Conservation (phyloP, 176 grass and related monocot genomes). For the Eleusine indica region DNA sequence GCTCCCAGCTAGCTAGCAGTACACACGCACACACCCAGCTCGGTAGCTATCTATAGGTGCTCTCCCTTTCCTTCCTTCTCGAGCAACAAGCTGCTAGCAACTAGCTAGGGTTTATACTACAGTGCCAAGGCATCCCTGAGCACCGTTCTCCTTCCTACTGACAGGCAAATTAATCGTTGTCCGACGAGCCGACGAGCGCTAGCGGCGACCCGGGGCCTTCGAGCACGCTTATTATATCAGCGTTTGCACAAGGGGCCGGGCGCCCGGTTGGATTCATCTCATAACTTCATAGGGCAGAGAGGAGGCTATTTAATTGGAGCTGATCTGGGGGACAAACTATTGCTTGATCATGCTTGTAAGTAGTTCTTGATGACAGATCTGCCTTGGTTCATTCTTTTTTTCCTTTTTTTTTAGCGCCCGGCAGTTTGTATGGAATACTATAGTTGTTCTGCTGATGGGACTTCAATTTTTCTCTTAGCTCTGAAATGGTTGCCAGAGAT, state of each 20-base stretch:
- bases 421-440: background rate
- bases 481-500: background rate
- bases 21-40: slow-evolving; percentile 29
- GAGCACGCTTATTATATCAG: background rate
- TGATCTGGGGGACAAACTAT: background rate
- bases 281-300: background rate
- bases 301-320: background rate
- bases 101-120: slow-evolving; percentile 40
- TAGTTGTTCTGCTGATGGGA: background rate
- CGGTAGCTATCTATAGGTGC: background rate
- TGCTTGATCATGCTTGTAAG: slow-evolving; percentile 43
- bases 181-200: background rate
- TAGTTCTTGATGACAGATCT: slow-evolving; percentile 27
- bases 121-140: background rate
- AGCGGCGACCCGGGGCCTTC: background rate
- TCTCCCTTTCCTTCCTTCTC: slow-evolving; percentile 14
- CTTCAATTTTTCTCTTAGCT: background rate
- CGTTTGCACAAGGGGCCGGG: background rate
- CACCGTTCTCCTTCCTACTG: background rate
- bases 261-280: background rate
- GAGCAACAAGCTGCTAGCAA: background rate
- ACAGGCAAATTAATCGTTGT: background rate
- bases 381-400: background rate
- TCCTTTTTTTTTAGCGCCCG: background rate
- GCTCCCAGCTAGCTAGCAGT: slow-evolving; percentile 15